Evolutionary conservation across 208 protist species (phyloP), one percentile per base, ranked within the genome.

Genomic region (Trypanosoma boissoni): DNA sequence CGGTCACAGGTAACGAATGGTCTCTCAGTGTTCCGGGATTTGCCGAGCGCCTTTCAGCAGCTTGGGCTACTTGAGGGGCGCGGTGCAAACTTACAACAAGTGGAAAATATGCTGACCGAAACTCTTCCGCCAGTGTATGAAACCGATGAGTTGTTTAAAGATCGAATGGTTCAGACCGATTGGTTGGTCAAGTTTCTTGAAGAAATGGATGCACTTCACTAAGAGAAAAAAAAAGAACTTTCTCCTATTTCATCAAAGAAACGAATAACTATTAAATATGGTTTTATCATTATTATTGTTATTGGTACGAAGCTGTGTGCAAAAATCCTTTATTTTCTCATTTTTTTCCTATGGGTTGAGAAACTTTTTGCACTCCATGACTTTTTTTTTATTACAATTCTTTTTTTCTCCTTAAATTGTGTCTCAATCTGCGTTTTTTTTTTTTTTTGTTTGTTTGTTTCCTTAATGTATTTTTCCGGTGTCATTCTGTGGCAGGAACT

Each of bases 61-160:
- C 12, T 39, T 16, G 34, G 34, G 6, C 12, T 39, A 16, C 6
- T 12, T 16, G 8, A 23, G 14, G n/a, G 24, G 16, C 10, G 24
- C 28, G 10, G 39, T n/a, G 20, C n/a, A 32, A n/a, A 28, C 1
- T 27, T 71, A 42, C 28, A 37, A 20, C 56, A 64, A 26, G 16
- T 71, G 1, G 49, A 71, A 24, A 31, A 63, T 12, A 29, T 71
- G 50, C 20, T 71, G 10, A 54, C n/a, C 3, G 37, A 49, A n/a
- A n/a, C 56, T 23, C n/a, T 71, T n/a, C 64, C 64, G 8, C 45
- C 64, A 24, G 46, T 31, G 6, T 64, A 71, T 57, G 64, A 71
- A 24, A 64, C 64, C 3, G 64, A 71, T 34, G 12, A 46, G 32
- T 58, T 71, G 21, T 71, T 71, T 58, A 20, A 8, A n/a, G 49